Evolutionary conservation across 164 flowering plant genomes (phyloP).

Genomic region (Kingdonia uniflora): DNA sequence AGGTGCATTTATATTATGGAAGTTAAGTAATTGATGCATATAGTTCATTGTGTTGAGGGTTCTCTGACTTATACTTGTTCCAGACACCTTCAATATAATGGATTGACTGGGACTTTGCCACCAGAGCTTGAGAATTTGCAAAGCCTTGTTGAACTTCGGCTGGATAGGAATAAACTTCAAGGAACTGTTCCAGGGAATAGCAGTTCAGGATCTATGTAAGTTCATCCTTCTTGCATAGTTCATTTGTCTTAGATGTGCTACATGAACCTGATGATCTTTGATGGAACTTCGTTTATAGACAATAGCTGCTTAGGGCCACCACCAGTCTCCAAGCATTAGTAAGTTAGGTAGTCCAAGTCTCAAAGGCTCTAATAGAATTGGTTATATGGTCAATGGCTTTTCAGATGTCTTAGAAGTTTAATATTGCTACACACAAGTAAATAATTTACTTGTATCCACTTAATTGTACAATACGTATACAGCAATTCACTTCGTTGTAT

Average conservation of each 20-base stretch:
- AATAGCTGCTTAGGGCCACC: not conserved
- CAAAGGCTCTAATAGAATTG: not conserved
- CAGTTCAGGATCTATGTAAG: slow-evolving; percentile 42
- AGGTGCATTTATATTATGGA: slow-evolving; percentile 10
- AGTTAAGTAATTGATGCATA: not conserved
- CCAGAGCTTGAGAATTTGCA: slow-evolving; percentile 54
- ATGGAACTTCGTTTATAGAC: not conserved
- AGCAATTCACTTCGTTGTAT: too few species aligned
- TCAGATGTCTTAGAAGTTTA: not conserved
- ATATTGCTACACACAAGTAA: too few species aligned
- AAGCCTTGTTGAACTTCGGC: slow-evolving; percentile 48
- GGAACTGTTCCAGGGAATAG: slow-evolving; percentile 57
- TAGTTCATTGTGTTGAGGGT: too few species aligned
- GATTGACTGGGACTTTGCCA: slow-evolving; percentile 64
- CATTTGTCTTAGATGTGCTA: not conserved
- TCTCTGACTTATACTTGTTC: slow-evolving; percentile 3
- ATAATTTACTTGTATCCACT: too few species aligned
- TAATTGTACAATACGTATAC: too few species aligned
- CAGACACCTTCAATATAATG: slow-evolving; percentile 84
- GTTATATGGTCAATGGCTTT: not conserved
- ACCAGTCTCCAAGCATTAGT: not conserved
- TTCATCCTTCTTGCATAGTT: slow-evolving; percentile 5
- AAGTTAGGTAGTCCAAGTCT: not conserved
- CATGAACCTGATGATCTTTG: not conserved
- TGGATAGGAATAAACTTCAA: slow-evolving; percentile 77